Evolutionary conservation across 176 grass and related monocot species (phyloP), one percentile per base, ranked within the genome.

Genomic region (Ensete glaucum): DNA sequence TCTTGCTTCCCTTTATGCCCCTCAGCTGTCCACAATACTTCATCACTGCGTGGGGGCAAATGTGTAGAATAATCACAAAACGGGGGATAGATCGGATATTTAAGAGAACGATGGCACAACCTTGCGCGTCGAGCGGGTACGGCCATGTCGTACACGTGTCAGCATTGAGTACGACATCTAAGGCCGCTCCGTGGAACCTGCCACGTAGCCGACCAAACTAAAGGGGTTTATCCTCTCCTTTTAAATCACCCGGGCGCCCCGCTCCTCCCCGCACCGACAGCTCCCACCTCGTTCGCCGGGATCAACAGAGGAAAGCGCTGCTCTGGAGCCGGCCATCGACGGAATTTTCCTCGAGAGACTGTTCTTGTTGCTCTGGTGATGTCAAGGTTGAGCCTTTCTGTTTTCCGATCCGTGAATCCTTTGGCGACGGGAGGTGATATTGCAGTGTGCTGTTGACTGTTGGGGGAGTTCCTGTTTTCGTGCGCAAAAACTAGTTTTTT

Each of bases 301-400:
- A 65, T 77, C 20, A n/a, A 77, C 66, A 60, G 75, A 66, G 22
- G 59, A 64, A 52, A 25, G 52, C 20, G 8, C 58, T 20, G 11
- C 0, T 77, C 29, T 20, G 20, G 13, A n/a, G 26, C n/a, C 20
- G 20, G 52, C 24, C 16, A 1, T 64, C 4, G 7, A 27, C 19
- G 59, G 74, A 64, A 48, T 20, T 8, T 50, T 10, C 67, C 11
- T 2, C 25, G 43, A 2, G 14, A 9, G 17, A 9, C 2, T 19
- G 5, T 57, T 57, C 5, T 15, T 8, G 3, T 27, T 2, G 17
- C 48, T 21, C 43, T 29, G 22, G 12, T 55, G 52, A 34, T 23
- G 1, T 74, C 12, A 56, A 74, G 53, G 19, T 9, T 13, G 19
- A 21, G 51, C 9, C 13, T 53, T 17, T 26, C 17, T 20, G 9